phyloP scores from a whole-genome alignment of 2,329 filamentous ascomycete species.

The Penicillium griseofulvum region DNA sequence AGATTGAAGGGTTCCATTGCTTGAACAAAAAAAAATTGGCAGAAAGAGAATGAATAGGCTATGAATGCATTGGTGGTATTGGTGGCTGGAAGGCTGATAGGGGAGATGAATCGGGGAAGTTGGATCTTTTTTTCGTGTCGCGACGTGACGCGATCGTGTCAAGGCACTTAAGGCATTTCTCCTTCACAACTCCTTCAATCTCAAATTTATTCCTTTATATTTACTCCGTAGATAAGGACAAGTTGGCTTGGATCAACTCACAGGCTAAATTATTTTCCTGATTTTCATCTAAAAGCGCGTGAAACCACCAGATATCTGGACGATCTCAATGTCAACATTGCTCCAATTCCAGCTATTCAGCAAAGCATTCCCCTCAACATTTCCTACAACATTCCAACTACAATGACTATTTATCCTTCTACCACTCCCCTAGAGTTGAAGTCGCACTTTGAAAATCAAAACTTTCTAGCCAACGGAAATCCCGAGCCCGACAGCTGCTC shows the following conservation, averaged over 20 bases:
- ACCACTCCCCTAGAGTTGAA: too few species aligned
- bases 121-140: conserved; percentile 22
- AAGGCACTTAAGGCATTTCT: conserved; percentile 10
- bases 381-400: too few species aligned
- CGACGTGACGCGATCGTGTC: conserved; percentile 28
- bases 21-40: conserved; percentile 17
- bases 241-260: background rate
- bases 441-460: too few species aligned
- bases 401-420: too few species aligned
- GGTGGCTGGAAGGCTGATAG: conserved; percentile 11
- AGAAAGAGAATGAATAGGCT: conserved; percentile 12
- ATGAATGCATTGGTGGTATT: conserved; percentile 7
- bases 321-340: background rate
- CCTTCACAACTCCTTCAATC: background rate
- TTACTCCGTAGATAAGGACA: background rate
- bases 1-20: conserved; percentile 37
- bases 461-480: too few species aligned
- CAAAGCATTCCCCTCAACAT: too few species aligned
- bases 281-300: background rate
- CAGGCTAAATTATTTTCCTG: background rate
- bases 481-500: too few species aligned
- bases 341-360: background rate
- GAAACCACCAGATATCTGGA: background rate
- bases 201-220: background rate
- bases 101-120: conserved; percentile 21